phyloP scores from a whole-genome alignment of 441 rosid genomes.

The Erodium texanum region DNA sequence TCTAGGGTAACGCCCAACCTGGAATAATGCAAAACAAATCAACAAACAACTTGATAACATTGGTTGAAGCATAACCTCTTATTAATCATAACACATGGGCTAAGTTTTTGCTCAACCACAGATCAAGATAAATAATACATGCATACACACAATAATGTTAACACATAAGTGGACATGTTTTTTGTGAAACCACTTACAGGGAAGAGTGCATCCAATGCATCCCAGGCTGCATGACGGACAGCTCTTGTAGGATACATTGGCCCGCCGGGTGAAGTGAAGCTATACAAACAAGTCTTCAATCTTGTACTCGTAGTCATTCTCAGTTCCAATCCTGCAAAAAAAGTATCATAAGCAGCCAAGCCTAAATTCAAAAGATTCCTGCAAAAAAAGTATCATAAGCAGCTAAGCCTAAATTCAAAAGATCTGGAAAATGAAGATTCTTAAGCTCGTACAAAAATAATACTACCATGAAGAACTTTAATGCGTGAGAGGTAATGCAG shows the following conservation, averaged over 20 bases:
- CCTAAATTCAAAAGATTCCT: conserved; percentile 9
- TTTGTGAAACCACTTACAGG: conserved; percentile 53
- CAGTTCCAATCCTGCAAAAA: conserved; percentile 81
- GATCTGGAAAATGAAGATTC: not conserved
- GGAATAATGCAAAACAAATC: conserved; percentile 13
- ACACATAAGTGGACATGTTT: not conserved
- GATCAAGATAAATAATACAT: not conserved
- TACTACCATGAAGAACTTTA: conserved; percentile 69
- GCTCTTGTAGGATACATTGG: conserved; percentile 98
- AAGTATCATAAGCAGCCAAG: conserved; percentile 11
- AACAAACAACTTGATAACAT: not conserved
- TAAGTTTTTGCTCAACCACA: not conserved
- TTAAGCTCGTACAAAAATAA: not conserved
- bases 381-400: conserved; percentile 15
- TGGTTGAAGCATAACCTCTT: not conserved
- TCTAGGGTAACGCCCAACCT: conserved; percentile 89
- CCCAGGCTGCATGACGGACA: conserved; percentile 99
- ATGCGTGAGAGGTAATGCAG: conserved; percentile 77
- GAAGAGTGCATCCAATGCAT: conserved; percentile 75
- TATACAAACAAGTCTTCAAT: conserved; percentile 82
- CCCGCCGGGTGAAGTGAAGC: conserved; percentile 97
- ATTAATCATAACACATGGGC: not conserved
- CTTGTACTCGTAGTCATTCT: conserved; percentile 97
- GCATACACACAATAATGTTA: not conserved
- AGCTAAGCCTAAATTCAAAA: conserved; percentile 7